Conservation (phyloP, 2,329 filamentous ascomycete species). For the Paecilomyces sp. region DNA sequence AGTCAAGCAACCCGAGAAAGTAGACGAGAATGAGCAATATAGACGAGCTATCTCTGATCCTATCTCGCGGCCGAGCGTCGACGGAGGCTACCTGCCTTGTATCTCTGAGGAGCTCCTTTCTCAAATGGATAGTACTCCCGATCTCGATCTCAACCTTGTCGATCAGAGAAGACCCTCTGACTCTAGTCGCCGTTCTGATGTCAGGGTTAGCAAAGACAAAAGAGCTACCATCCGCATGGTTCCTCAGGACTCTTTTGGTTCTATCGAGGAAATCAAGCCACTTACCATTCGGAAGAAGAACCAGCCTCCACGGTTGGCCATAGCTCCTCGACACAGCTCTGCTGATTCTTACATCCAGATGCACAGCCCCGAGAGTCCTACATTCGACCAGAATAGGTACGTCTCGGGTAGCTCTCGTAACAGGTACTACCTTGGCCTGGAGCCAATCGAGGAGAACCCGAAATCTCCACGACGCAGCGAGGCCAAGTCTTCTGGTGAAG, state of each 20-base stretch:
- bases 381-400: slow-evolving; percentile 4
- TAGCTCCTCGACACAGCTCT: slow-evolving; percentile 3
- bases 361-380: slow-evolving; percentile 1
- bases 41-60: slow-evolving; percentile 10
- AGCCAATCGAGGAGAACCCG: slow-evolving; percentile 37
- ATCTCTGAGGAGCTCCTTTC: slow-evolving; percentile 43
- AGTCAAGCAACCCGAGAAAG: background rate
- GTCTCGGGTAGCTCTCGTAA: slow-evolving; percentile 16
- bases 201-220: slow-evolving; percentile 12
- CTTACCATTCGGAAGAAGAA: slow-evolving; percentile 49
- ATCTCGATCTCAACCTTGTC: slow-evolving; percentile 7
- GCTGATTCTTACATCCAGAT: slow-evolving; percentile 7
- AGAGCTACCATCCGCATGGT: slow-evolving; percentile 52
- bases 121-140: slow-evolving; percentile 5
- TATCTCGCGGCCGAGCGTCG: slow-evolving; percentile 8
- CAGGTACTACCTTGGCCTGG: slow-evolving; percentile 25
- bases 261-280: slow-evolving; percentile 41
- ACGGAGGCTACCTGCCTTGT: slow-evolving; percentile 34
- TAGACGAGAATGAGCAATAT: slow-evolving; percentile 3
- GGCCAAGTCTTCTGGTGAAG: slow-evolving; percentile 15
- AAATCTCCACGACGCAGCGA: slow-evolving; percentile 22
- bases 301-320: slow-evolving; percentile 10
- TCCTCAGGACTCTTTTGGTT: slow-evolving; percentile 42
- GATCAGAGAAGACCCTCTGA: slow-evolving; percentile 3
- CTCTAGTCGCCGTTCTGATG: slow-evolving; percentile 2